phyloP scores from a whole-genome alignment of 2,329 filamentous ascomycete genomes.

The Venturia oleaginea region DNA sequence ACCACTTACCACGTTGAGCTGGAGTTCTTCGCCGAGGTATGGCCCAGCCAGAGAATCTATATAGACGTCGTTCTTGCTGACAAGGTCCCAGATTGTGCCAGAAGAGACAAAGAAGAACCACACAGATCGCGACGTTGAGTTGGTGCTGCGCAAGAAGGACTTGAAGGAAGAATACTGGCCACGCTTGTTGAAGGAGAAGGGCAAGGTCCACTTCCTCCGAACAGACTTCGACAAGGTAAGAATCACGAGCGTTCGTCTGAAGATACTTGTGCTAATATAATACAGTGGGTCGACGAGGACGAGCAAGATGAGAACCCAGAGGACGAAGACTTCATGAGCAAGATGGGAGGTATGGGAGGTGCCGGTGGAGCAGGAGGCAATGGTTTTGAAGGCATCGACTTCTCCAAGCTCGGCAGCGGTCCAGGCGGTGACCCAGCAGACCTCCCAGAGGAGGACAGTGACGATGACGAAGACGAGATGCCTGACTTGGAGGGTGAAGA shows the following conservation, averaged over 20 bases:
- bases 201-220: slow-evolving; percentile 93
- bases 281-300: slow-evolving; percentile 88
- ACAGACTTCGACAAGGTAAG: slow-evolving; percentile 92
- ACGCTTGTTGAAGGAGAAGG: slow-evolving; percentile 77
- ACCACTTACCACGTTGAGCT: slow-evolving; percentile 77
- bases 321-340: slow-evolving; percentile 56
- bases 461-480: slow-evolving; percentile 65
- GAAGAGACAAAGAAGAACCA: slow-evolving; percentile 78
- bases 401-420: slow-evolving; percentile 17
- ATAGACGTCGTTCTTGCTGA: background rate
- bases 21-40: slow-evolving; percentile 67
- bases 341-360: slow-evolving; percentile 44
- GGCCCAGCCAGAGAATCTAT: background rate
- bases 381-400: slow-evolving; percentile 15
- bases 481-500: slow-evolving; percentile 65
- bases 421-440: slow-evolving; percentile 38
- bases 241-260: background rate
- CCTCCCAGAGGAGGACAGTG: slow-evolving; percentile 37
- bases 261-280: slow-evolving; percentile 19
- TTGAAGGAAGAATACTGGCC: slow-evolving; percentile 93
- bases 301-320: slow-evolving; percentile 88
- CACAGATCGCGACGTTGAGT: slow-evolving; percentile 76
- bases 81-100: slow-evolving; percentile 58
- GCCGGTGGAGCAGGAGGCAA: slow-evolving; percentile 31
- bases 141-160: slow-evolving; percentile 96